Conservation (phyloP, 257 asterid genomes). For the Haberlea rhodopensis region DNA sequence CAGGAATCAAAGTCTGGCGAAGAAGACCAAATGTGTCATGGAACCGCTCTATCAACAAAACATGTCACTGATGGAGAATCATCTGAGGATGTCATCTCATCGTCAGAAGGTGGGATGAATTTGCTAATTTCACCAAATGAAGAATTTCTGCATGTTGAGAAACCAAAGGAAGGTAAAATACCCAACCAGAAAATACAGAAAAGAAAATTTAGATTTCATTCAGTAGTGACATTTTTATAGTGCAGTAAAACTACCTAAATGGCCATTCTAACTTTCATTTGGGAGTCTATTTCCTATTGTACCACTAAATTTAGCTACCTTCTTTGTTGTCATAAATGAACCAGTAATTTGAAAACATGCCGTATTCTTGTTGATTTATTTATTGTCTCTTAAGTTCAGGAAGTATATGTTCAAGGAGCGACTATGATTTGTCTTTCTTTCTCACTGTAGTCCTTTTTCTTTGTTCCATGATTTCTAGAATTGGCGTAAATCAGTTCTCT, state of each 20-base stretch:
- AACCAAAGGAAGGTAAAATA: background rate
- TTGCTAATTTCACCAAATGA: background rate
- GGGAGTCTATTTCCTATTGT: background rate
- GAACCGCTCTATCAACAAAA: conserved; percentile 19
- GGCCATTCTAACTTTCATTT: conserved; percentile 2
- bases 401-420: no score
- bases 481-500: background rate
- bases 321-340: background rate
- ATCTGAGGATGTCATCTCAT: background rate
- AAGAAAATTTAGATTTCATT: background rate
- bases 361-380: background rate
- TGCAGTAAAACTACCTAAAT: conserved; percentile 8
- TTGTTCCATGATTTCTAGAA: background rate
- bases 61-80: conserved; percentile 32
- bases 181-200: background rate
- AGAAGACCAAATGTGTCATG: conserved; percentile 27
- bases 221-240: background rate
- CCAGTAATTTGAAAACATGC: background rate
- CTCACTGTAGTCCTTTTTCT: background rate
- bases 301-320: background rate
- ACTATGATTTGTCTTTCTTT: no score
- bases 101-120: background rate
- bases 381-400: no score
- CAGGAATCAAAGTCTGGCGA: conserved; percentile 28
- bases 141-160: background rate